Evolutionary conservation across 1,284 basidiomycete species (phyloP).

Genomic region (Moniliella sp.): DNA sequence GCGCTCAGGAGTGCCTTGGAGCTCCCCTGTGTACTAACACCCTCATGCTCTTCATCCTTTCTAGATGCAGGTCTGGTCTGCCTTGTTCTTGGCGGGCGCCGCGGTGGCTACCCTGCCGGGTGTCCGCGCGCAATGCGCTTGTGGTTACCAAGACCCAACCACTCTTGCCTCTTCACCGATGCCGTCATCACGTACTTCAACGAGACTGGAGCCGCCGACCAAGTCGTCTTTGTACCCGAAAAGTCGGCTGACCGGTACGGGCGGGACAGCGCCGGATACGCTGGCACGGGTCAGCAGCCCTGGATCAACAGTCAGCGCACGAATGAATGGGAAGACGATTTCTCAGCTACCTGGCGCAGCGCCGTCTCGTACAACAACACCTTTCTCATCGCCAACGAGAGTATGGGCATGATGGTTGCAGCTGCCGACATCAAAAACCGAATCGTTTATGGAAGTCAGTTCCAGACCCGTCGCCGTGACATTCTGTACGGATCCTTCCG

Average conservation of each 20-base stretch:
- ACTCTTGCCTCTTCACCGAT: too few relatives aligned
- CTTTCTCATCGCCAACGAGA: slow-evolving; percentile 4
- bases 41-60: too few relatives aligned
- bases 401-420: slow-evolving; percentile 8
- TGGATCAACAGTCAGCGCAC: slow-evolving; percentile 12
- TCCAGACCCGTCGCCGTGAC: slow-evolving; percentile 16
- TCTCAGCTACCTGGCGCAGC: slow-evolving; percentile 12
- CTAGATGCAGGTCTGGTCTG: too few relatives aligned
- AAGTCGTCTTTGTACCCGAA: slow-evolving; percentile 10
- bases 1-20: too few relatives aligned
- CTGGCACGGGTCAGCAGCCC: slow-evolving; percentile 2
- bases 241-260: slow-evolving; percentile 13
- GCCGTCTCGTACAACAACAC: slow-evolving; percentile 17
- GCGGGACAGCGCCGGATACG: slow-evolving; percentile 1
- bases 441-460: slow-evolving; percentile 16
- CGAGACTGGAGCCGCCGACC: slow-evolving; percentile 8
- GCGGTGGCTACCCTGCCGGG: too few relatives aligned
- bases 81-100: too few relatives aligned
- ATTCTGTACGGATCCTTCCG: slow-evolving; percentile 24
- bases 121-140: too few relatives aligned
- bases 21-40: too few relatives aligned
- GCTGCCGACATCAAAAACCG: slow-evolving; percentile 8
- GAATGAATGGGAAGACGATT: slow-evolving; percentile 17
- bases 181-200: slow-evolving; percentile 23
- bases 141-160: too few relatives aligned